Evolutionary conservation across 1,139 yeast species (phyloP), one percentile per base, ranked within the genome.

Genomic region (Geotrichum carabidarum): DNA sequence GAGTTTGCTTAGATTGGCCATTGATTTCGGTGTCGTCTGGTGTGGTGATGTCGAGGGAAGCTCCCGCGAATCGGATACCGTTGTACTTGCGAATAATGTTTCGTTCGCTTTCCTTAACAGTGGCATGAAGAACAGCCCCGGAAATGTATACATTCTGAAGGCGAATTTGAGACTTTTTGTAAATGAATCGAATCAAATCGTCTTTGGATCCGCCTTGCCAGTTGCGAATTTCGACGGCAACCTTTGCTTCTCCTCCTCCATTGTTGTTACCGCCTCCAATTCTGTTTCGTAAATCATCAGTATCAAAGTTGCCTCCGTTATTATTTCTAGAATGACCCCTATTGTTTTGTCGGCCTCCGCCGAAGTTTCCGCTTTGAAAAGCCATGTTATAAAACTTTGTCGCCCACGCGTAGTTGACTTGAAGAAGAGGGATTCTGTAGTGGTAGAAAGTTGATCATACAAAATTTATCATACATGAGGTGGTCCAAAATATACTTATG

Each of bases 21-120:
- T 22, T 14, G n/a, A 3, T n/a, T 4, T 64, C 66, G 8, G 61
- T 58, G 34, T 59, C 61, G 30, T 71, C 72, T 6, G 74, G 62
- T 34, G 78, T 72, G 50, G 77, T 72, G 60, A 90, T 78, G 62
- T 76, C 78, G 63, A 90, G 74, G 2, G 82, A 68, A 53, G 81
- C 79, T 8, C 95, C 94, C 0, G 96, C 95, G 74, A 88, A 90
- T 59, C 83, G 77, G 50, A 86, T 83, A 6, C 96, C 97, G 36
- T 79, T 76, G 81, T 86, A 84, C 55, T 78, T 79, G 53, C 74
- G 68, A 56, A 89, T 71, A 7, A 76, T 78, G 36, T 78, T 75
- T 0, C 88, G 90, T 15, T 87, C 90, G 40, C 71, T 69, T 42
- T 73, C 71, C 50, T 73, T 74, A 17, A 86, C 93, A 44, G 74